Evolutionary conservation across 192 early-diverging fungal species (phyloP), one percentile per base, ranked within the genome.

Genomic region (Obelidium mucronatum): DNA sequence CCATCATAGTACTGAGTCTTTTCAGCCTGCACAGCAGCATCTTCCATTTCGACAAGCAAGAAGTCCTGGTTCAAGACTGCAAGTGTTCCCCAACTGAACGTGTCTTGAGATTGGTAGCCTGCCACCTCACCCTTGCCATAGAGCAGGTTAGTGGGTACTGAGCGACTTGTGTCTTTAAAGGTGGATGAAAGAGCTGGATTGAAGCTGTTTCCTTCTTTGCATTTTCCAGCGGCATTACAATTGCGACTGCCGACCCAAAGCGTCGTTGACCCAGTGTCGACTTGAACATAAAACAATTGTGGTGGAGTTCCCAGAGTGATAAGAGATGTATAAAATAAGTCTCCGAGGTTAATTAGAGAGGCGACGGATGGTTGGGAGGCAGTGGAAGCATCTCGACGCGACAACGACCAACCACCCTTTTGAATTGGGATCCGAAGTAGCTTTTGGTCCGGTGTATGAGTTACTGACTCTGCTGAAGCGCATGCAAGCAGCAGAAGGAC

Each of bases 221-320:
- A 69, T 8, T 52, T 28, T 11, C 40, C 26, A 13, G n/a, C 30
- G 22, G 31, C n/a, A 33, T 69, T 53, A 33, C 67, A 69, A 5
- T 22, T 33, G 24, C 13, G 6, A 1, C 15, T 19, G 33, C 71
- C 58, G 40, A 61, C 71, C 53, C 53, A 73, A 6, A 39, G 5
- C n/a, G 31, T 11, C 6, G 34, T 35, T 15, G 22, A 34, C 17
- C 71, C 71, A 36, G 71, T 73, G 31, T 73, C 71, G n/a, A 73
- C 1, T n/a, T 42, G 53, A 28, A 73, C 53, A 36, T 28, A 19
- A 36, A 73, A 73, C n/a, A 19, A 6, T 40, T 73, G 71, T 22
- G 71, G 55, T 33, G 71, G 71, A 28, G 71, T 73, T 13, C 71
- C 71, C 2, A 73, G 11, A 11, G 67, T 52, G 67, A 69, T 35